These are phyloP conservation scores for Nidularia sp. DNA, from an alignment of 768 basidiomycete species.

Conservation along the genomic window DNA sequence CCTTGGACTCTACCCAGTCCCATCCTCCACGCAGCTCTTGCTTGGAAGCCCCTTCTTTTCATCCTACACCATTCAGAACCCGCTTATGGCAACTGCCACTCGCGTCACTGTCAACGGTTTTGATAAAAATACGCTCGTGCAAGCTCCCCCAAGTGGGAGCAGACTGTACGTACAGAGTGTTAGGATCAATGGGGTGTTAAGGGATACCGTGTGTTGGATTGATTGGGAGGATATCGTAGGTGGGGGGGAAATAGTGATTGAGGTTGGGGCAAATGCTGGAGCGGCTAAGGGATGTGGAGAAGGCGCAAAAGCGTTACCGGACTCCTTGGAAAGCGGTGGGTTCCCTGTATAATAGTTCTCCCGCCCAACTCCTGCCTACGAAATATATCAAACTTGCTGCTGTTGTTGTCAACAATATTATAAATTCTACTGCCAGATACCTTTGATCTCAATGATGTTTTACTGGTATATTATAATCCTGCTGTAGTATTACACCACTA, in stretches of 20 bases:
- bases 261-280: conserved; percentile 33
- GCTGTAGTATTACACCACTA: too few species aligned
- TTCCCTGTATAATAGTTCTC: conserved; percentile 13
- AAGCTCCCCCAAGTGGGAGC: conserved; percentile 34
- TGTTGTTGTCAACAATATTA: too few species aligned
- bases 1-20: conserved; percentile 47
- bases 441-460: too few species aligned
- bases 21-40: conserved; percentile 40
- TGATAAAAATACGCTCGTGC: conserved; percentile 27
- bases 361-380: too few species aligned
- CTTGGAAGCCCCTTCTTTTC: conserved; percentile 46
- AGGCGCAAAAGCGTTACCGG: conserved; percentile 24
- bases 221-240: conserved; percentile 38
- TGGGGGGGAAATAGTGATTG: conserved; percentile 39
- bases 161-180: conserved; percentile 39
- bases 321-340: conserved; percentile 35
- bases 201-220: conserved; percentile 38
- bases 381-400: too few species aligned
- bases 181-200: conserved; percentile 32
- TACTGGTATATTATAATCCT: too few species aligned
- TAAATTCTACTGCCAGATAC: too few species aligned
- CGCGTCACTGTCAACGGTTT: conserved; percentile 37
- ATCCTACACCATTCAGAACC: conserved; percentile 35
- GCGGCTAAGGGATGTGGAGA: conserved; percentile 37
- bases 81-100: conserved; percentile 31